Evolutionary conservation across 78 protist species (phyloP), one percentile per base, ranked within the genome.

Genomic region (Dictyostelium capitatum): DNA sequence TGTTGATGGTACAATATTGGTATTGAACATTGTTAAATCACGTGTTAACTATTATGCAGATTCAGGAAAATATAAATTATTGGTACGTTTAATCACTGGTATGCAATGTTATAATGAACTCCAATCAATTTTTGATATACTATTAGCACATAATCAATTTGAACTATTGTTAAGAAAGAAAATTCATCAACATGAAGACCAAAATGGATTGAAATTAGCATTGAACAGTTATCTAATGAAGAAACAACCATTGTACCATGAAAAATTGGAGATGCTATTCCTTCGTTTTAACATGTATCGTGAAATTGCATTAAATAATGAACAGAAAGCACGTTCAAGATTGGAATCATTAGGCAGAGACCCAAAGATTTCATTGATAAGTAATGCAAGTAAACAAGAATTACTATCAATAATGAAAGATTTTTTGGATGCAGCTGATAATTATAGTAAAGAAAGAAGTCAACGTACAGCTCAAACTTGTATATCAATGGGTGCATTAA

Each of bases 251-350:
- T 56, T 83, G 28, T 90, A 95, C 25, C 77, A 64, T 1, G 95
- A 80, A 0, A 87, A 89, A 28, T 41, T 89, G 51, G 79, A 57
- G n/a, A 95, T 95, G 96, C 48, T 95, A 62, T 95, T 67, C 75
- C 32, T 79, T 48, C 80, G 92, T 50, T 95, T 95, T 74, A 84
- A 89, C 46, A 95, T 95, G 96, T 72, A 74, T 56, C 74, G 95
- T 14, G 96, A 95, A 15, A 89, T 95, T 23, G 96, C 94, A 37
- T 74, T 64, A 32, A 51, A 3, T 1, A 90, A 85, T 32, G 79
- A 70, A 62, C 90, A 82, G 11, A 47, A 67, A 17, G 96, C 96
- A 3, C 28, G 47, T 23, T 10, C 48, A 51, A 30, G 32, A 32
- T 75, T 92, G 8, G 83, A 77, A 19, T 32, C 79, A 1, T 8